Evolutionary conservation across 257 asterid species (phyloP).

Genomic region (Forsythia suspensa): DNA sequence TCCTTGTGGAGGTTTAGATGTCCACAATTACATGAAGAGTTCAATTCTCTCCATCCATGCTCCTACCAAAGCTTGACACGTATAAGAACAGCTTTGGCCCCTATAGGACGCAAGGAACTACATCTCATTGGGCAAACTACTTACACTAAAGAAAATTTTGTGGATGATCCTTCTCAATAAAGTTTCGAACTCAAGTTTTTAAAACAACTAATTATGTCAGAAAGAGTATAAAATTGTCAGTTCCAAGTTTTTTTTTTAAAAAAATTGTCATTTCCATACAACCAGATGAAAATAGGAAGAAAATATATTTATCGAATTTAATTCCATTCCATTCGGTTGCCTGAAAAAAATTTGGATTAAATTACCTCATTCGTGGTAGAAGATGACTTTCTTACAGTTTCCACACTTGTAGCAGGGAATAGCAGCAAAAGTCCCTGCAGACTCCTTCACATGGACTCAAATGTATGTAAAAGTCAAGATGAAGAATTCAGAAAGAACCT

Average conservation of each 20-base stretch:
- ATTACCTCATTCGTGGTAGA: slow-evolving; percentile 59
- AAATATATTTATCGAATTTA: neutral
- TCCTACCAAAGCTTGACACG: neutral
- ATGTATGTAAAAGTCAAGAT: neutral
- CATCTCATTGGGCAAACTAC: neutral
- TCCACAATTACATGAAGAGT: neutral
- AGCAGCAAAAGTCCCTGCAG: slow-evolving; percentile 66
- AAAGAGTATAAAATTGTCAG: neutral
- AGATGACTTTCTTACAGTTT: slow-evolving; percentile 39
- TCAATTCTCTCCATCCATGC: neutral
- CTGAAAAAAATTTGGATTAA: slow-evolving; percentile 7
- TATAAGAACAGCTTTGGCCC: neutral
- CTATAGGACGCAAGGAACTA: neutral
- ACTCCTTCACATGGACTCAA: slow-evolving; percentile 49
- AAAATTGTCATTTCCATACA: slow-evolving; percentile 9
- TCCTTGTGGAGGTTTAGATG: neutral
- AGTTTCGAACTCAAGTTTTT: neutral
- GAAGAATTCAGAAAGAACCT: slow-evolving; percentile 1
- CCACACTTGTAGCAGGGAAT: slow-evolving; percentile 40
- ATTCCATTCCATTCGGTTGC: neutral
- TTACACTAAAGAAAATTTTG: neutral
- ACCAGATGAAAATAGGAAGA: neutral
- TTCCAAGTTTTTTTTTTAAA: neutral
- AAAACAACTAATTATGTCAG: slow-evolving; percentile 1
- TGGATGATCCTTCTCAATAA: slow-evolving; percentile 1